Percentiles rank a stretch among this genome's conserved stretches.
phyloP scores from a whole-genome alignment of 2,329 filamentous ascomycete genomes.

The Tolypocladium inflatum region DNA sequence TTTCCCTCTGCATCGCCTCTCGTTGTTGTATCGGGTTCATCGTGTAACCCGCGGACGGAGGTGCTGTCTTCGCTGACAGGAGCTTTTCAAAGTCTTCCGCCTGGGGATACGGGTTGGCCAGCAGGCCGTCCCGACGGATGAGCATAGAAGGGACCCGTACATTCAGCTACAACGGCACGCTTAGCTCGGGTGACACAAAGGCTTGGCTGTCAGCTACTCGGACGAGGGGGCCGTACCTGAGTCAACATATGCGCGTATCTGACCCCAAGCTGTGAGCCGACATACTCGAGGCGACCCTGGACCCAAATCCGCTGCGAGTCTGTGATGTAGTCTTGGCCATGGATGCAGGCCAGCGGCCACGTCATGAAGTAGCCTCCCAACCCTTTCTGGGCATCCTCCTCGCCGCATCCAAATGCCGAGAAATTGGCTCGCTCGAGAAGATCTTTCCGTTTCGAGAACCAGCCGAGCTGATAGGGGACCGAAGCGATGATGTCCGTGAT shows the following conservation, averaged over 20 bases:
- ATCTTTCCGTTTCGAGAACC: slow-evolving; percentile 38
- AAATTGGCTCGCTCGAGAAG: slow-evolving; percentile 29
- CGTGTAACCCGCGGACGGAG: slow-evolving; percentile 24
- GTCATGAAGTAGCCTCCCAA: slow-evolving; percentile 50
- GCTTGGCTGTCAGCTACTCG: background rate
- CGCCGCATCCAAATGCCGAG: slow-evolving; percentile 37
- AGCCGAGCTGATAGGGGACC: slow-evolving; percentile 53
- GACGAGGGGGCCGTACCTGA: slow-evolving; percentile 27
- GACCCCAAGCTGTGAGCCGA: slow-evolving; percentile 46
- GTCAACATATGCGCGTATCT: slow-evolving; percentile 47
- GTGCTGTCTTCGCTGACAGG: slow-evolving; percentile 26
- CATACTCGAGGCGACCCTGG: slow-evolving; percentile 41
- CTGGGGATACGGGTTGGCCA: slow-evolving; percentile 32
- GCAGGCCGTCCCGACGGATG: slow-evolving; percentile 42
- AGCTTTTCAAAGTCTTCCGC: slow-evolving; percentile 35
- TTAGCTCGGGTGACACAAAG: slow-evolving; percentile 1
- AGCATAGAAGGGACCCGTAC: slow-evolving; percentile 54
- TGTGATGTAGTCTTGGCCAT: slow-evolving; percentile 48
- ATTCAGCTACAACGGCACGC: slow-evolving; percentile 33
- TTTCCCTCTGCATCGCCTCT: slow-evolving; percentile 36
- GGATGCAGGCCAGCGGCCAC: slow-evolving; percentile 46
- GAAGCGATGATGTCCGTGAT: slow-evolving; percentile 52
- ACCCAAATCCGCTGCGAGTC: slow-evolving; percentile 49
- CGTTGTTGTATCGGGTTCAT: slow-evolving; percentile 37
- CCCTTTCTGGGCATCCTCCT: slow-evolving; percentile 40